A percentile compares a stretch with the other conserved stretches of the same genome.
These are phyloP conservation scores for Verbascum thapsus DNA, from an alignment of 257 asterid species.

Conservation along the genomic window DNA sequence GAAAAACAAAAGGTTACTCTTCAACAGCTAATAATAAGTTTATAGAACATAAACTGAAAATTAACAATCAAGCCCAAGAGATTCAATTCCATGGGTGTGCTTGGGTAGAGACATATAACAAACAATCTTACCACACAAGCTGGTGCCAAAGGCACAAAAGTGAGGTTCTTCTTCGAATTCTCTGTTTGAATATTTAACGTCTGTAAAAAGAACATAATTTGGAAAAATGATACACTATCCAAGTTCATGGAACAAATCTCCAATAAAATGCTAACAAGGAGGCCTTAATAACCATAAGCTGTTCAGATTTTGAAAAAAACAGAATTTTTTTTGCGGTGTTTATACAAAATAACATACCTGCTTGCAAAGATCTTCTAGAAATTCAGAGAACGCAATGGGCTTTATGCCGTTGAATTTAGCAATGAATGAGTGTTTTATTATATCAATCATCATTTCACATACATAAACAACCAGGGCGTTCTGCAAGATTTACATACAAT, in stretches of 20 bases:
- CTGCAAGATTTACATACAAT: constrained; percentile 56
- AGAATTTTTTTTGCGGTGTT: too few relatives aligned
- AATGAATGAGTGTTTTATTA: constrained; percentile 88
- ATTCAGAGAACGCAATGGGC: constrained; percentile 92
- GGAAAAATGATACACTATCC: constrained; percentile 14
- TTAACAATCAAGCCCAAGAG: constrained; percentile 18
- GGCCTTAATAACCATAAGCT: not conserved
- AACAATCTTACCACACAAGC: constrained; percentile 85
- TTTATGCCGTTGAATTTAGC: constrained; percentile 93
- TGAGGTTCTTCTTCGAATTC: constrained; percentile 60
- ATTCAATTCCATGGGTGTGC: not conserved
- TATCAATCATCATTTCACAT: constrained; percentile 86
- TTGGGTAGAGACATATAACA: not conserved
- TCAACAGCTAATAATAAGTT: too few relatives aligned
- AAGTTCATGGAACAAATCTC: constrained; percentile 2
- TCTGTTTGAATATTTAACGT: constrained; percentile 72
- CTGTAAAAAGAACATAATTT: constrained; percentile 40
- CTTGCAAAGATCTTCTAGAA: constrained; percentile 93
- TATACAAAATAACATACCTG: constrained; percentile 65
- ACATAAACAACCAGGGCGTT: constrained; percentile 77
- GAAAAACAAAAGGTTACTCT: not conserved
- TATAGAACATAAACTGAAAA: too few relatives aligned
- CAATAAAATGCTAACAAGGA: constrained; percentile 17
- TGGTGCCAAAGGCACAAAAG: constrained; percentile 90
- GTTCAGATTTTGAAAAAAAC: too few relatives aligned